Base-by-base conservation (phyloP, 768 basidiomycete genomes). In the Boletus sensibilis region DNA sequence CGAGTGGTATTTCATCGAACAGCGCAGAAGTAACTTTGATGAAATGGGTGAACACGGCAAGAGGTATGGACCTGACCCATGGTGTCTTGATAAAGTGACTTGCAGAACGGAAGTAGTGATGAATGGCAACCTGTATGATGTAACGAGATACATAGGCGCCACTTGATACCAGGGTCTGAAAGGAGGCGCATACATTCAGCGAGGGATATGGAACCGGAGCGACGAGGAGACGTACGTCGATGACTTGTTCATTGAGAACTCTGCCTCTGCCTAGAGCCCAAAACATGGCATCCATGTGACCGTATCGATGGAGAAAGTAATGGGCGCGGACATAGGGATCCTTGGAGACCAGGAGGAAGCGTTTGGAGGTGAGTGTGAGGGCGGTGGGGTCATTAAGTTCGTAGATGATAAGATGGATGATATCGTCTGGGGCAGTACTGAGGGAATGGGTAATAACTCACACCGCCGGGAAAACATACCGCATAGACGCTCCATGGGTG, bases 111-210 rank as follows among this genome's bases (percentile, higher is more conserved):
- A 89, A 92, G 68, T 84, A 90, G 67, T 91, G 90, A 57, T 90
- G 88, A 51, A 87, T 83, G 35, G 88, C 86, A 50, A 87, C 79
- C 71, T 92, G 90, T 44, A 86, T 78, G 45, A 92, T 79, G 73
- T 92, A 92, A 46, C 90, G 82, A 59, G 89, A 91, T 58, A 91
- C 70, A 66, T 88, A 87, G 52, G 88, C 89, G 52, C 88, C 88
- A 63, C 87, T 89, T 49, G 81, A 77, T 55, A 90, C 74, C 52
- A 92, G 79, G 64, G 87, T 87, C 89, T 91, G 50, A 31, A 50
- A 58, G 50, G 18, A 45, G 37, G 49, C 62, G 64, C 63, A 73
- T 72, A 68, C 42, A 72, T 53, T 61, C 50, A 66, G 62, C 55
- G n/a, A 50, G 45, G 42, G 45, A 63, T 43, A 62, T 52, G 63